These are phyloP conservation scores for Phialophora expanda DNA, from an alignment of 2,329 filamentous ascomycete species.

Conservation along the genomic window DNA sequence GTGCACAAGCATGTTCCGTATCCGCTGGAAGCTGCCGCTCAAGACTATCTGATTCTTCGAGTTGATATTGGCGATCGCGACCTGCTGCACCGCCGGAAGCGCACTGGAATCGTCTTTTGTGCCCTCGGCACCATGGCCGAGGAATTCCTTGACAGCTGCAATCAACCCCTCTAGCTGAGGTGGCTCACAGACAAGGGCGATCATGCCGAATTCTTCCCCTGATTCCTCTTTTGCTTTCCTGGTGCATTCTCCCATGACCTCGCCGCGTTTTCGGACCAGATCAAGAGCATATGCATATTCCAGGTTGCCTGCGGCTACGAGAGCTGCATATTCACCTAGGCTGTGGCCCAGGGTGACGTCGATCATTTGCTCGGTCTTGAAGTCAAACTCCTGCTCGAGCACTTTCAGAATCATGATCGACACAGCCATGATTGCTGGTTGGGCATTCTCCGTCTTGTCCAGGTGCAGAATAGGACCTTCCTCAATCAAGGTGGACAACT, in stretches of 20 bases:
- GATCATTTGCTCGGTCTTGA: constrained; percentile 70
- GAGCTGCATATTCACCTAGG: constrained; percentile 87
- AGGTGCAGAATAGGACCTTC: constrained; percentile 77
- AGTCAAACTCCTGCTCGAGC: constrained; percentile 82
- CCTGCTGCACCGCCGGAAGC: constrained; percentile 79
- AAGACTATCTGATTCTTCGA: constrained; percentile 95
- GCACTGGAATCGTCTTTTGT: constrained; percentile 70
- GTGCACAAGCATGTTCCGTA: constrained; percentile 80
- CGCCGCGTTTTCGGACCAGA: constrained; percentile 76
- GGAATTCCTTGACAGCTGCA: constrained; percentile 76
- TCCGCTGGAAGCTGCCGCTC: constrained; percentile 81
- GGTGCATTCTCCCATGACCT: constrained; percentile 81
- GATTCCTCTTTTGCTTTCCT: constrained; percentile 66
- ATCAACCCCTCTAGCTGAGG: constrained; percentile 73
- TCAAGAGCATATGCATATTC: constrained; percentile 76
- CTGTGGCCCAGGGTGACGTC: constrained; percentile 90
- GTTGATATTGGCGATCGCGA: constrained; percentile 92
- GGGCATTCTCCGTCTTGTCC: constrained; percentile 83
- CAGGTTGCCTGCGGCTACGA: constrained; percentile 83
- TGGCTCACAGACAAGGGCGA: constrained; percentile 86
- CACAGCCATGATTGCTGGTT: constrained; percentile 95
- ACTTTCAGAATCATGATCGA: constrained; percentile 88
- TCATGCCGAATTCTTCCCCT: constrained; percentile 90
- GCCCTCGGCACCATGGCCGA: constrained; percentile 70
- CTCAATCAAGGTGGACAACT: constrained; percentile 77